Evolutionary conservation across 768 basidiomycete species (phyloP).

Genomic region (Saitozyma podzolica): DNA sequence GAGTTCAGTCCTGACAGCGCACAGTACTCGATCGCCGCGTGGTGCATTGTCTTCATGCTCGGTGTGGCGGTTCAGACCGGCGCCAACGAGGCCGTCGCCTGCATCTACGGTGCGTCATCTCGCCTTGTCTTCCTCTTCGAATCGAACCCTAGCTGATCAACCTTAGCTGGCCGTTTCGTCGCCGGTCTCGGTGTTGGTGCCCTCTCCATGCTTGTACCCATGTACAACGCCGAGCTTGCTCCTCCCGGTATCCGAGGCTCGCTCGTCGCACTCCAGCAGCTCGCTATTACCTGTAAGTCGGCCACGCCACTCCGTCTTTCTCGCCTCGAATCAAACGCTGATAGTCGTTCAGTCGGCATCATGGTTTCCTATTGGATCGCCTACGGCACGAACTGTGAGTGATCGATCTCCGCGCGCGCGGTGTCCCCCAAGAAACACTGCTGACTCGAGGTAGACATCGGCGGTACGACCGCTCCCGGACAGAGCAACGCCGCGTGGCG

Average conservation of each 20-base stretch:
- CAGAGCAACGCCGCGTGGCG: conserved; percentile 75
- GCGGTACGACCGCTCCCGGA: conserved; percentile 50
- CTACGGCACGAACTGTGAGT: conserved; percentile 62
- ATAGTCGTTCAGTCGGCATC: conserved; percentile 33
- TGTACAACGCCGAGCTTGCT: conserved; percentile 63
- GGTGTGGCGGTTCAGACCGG: conserved; percentile 58
- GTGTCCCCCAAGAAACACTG: not conserved
- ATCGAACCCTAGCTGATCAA: conserved; percentile 8
- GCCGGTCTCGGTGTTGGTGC: conserved; percentile 81
- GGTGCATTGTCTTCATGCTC: conserved; percentile 72
- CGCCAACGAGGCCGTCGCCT: conserved; percentile 57
- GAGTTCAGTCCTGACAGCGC: conserved; percentile 40
- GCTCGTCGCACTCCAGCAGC: conserved; percentile 76
- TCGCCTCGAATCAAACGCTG: not conserved
- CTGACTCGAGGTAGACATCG: conserved; percentile 32
- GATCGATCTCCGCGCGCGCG: not conserved
- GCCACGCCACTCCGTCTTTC: not conserved
- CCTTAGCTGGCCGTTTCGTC: conserved; percentile 62
- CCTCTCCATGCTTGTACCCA: conserved; percentile 76
- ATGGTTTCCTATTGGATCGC: conserved; percentile 57
- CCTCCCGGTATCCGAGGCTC: conserved; percentile 80
- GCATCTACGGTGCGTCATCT: conserved; percentile 61
- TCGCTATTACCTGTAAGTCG: conserved; percentile 78
- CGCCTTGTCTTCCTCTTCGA: not conserved
- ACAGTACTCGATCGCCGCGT: conserved; percentile 51